Evolutionary conservation across 352 stramenopile genomes (phyloP).

Genomic region (Phytophthora sp.): DNA sequence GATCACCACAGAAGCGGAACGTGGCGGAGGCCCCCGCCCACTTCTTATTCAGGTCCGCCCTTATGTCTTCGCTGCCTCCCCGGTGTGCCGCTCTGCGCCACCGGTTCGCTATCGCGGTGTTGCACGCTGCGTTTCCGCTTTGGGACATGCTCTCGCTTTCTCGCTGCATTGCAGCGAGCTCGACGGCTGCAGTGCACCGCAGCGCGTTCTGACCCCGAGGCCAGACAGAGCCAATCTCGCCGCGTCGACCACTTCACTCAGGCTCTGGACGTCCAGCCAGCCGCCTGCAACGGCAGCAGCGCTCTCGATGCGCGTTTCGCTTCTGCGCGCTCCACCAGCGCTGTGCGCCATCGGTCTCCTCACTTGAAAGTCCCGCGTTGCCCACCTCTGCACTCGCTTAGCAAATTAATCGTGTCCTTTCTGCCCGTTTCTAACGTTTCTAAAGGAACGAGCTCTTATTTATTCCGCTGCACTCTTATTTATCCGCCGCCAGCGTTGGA

Average conservation of each 20-base stretch:
- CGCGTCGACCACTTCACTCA: too few relatives aligned
- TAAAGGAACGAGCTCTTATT: slow-evolving; percentile 2
- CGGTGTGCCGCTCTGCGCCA: slow-evolving; percentile 2
- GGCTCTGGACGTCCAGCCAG: too few relatives aligned
- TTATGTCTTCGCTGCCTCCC: background rate
- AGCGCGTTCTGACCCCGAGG: background rate
- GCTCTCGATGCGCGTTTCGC: too few relatives aligned
- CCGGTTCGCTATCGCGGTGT: slow-evolving; percentile 1
- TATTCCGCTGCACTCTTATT: background rate
- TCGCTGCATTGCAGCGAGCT: slow-evolving; percentile 3
- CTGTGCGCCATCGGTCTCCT: background rate
- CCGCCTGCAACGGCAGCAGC: too few relatives aligned
- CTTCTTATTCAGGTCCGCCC: slow-evolving; percentile 26
- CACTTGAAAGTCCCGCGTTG: too few relatives aligned
- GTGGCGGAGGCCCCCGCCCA: slow-evolving; percentile 1
- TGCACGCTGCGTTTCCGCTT: background rate
- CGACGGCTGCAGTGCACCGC: background rate
- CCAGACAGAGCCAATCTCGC: slow-evolving; percentile 1
- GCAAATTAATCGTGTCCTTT: slow-evolving; percentile 1
- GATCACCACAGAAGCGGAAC: slow-evolving; percentile 1
- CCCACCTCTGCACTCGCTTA: too few relatives aligned
- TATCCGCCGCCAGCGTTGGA: slow-evolving; percentile 3
- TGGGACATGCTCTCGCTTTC: background rate
- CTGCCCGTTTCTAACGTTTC: slow-evolving; percentile 8
- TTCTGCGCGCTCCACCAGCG: background rate